Percentiles rank a stretch among this genome's conserved stretches.
Conservation (phyloP, 495 filamentous ascomycete species). For the Staphylotrichum tortipilum region DNA sequence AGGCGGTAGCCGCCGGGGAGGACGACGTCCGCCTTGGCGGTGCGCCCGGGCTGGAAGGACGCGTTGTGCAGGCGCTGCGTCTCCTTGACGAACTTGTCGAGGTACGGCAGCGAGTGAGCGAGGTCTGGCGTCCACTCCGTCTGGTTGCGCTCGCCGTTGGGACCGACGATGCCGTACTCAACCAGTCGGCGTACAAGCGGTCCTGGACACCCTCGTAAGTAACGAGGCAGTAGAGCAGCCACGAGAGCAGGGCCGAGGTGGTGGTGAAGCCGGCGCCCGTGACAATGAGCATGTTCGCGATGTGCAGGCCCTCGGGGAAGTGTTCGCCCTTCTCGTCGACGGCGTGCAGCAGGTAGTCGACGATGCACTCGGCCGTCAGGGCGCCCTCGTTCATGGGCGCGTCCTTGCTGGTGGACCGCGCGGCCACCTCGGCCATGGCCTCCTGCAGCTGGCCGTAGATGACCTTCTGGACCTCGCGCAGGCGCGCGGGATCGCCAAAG, state of each 20-base stretch:
- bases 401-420: slow-evolving; percentile 29
- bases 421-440: slow-evolving; percentile 25
- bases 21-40: slow-evolving; percentile 40
- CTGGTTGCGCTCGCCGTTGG: too few species aligned
- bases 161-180: slow-evolving; percentile 33
- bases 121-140: slow-evolving; percentile 35
- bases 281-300: slow-evolving; percentile 8
- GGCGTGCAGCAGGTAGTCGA: slow-evolving; percentile 41
- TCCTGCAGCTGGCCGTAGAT: slow-evolving; percentile 31
- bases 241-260: slow-evolving; percentile 43
- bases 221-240: slow-evolving; percentile 44
- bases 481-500: slow-evolving; percentile 40
- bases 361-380: slow-evolving; percentile 24
- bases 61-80: slow-evolving; percentile 48
- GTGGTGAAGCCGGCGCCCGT: slow-evolving; percentile 49
- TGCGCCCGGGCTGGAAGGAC: slow-evolving; percentile 48
- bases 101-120: slow-evolving; percentile 33
- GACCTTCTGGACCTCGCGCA: slow-evolving; percentile 22
- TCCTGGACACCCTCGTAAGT: slow-evolving; percentile 43
- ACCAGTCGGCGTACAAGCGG: slow-evolving; percentile 45
- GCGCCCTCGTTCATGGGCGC: slow-evolving; percentile 46
- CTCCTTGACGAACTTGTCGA: slow-evolving; percentile 53
- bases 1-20: slow-evolving; percentile 48
- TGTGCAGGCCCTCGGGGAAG: slow-evolving; percentile 32
- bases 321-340: slow-evolving; percentile 45